Evolutionary conservation across 1,284 basidiomycete genomes (phyloP).

Genomic region (Ustilago esculenta): DNA sequence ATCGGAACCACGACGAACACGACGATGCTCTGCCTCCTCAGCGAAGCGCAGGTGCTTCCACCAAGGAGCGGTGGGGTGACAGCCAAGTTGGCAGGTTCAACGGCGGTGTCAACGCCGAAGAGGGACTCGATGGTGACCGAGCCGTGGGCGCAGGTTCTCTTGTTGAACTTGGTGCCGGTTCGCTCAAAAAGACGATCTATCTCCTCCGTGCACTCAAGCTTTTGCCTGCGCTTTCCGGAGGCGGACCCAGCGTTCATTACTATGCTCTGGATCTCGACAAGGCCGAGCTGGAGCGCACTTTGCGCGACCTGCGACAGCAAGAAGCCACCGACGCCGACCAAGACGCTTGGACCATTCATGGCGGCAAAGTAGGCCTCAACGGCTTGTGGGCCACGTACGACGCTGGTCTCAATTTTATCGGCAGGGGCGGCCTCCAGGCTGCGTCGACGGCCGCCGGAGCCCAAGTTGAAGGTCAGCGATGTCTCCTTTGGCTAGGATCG

Average conservation of each 20-base stretch:
- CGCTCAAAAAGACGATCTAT: slow-evolving; percentile 75
- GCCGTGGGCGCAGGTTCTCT: slow-evolving; percentile 42
- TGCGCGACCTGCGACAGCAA: slow-evolving; percentile 73
- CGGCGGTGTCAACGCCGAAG: slow-evolving; percentile 71
- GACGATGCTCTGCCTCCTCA: slow-evolving; percentile 30
- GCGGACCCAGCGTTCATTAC: slow-evolving; percentile 77
- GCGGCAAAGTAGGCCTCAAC: slow-evolving; percentile 57
- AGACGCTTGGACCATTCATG: slow-evolving; percentile 65
- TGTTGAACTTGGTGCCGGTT: slow-evolving; percentile 56
- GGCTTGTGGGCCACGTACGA: slow-evolving; percentile 92
- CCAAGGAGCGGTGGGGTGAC: slow-evolving; percentile 70
- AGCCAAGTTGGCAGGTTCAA: slow-evolving; percentile 81
- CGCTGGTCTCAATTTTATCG: slow-evolving; percentile 74
- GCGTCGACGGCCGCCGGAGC: slow-evolving; percentile 36
- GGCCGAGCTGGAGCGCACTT: slow-evolving; percentile 82
- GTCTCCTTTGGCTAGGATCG: slow-evolving; percentile 88
- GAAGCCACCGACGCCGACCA: slow-evolving; percentile 71
- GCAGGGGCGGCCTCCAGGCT: slow-evolving; percentile 68
- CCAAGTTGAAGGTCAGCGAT: slow-evolving; percentile 40
- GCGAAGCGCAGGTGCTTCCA: slow-evolving; percentile 4
- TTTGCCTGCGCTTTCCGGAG: slow-evolving; percentile 45
- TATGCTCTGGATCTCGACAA: slow-evolving; percentile 93
- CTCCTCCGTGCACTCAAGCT: slow-evolving; percentile 78
- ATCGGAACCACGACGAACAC: slow-evolving; percentile 39
- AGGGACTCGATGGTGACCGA: slow-evolving; percentile 70